These are phyloP conservation scores for Nidula microcarpa DNA, from an alignment of 768 basidiomycete species.

Conservation along the genomic window DNA sequence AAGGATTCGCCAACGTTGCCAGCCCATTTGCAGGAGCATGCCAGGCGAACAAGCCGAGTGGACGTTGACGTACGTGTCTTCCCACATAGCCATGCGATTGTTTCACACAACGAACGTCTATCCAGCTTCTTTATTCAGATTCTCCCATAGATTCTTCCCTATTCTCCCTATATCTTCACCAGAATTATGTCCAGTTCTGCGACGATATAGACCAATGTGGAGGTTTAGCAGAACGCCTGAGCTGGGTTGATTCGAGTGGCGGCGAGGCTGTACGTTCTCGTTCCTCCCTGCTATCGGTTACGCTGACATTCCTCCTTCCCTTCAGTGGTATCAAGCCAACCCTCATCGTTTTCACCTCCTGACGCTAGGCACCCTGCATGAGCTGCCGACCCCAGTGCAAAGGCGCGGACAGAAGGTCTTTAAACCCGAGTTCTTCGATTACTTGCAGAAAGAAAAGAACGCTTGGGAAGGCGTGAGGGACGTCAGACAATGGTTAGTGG, in stretches of 20 bases:
- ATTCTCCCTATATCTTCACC: slow-evolving; percentile 87
- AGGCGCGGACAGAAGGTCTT: slow-evolving; percentile 76
- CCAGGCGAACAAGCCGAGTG: slow-evolving; percentile 68
- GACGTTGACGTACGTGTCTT: slow-evolving; percentile 60
- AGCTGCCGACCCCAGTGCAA: slow-evolving; percentile 82
- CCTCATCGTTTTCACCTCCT: slow-evolving; percentile 87
- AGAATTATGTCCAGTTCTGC: slow-evolving; percentile 90
- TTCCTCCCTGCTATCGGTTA: background rate
- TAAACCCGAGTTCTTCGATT: slow-evolving; percentile 86
- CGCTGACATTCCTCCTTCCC: background rate
- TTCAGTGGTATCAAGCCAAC: slow-evolving; percentile 62
- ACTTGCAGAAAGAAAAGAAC: slow-evolving; percentile 50
- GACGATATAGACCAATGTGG: slow-evolving; percentile 71
- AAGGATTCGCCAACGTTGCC: slow-evolving; percentile 58
- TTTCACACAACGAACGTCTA: background rate
- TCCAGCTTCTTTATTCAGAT: slow-evolving; percentile 73
- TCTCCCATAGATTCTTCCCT: slow-evolving; percentile 90
- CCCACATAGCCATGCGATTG: background rate
- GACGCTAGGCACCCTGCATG: slow-evolving; percentile 80
- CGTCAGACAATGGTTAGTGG: slow-evolving; percentile 55
- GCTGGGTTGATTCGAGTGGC: slow-evolving; percentile 69
- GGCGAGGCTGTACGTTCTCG: slow-evolving; percentile 51
- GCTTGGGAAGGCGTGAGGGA: slow-evolving; percentile 57
- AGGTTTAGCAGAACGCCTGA: slow-evolving; percentile 69
- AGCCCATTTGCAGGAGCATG: slow-evolving; percentile 51